Base-by-base conservation (phyloP, 495 filamentous ascomycete genomes). In the Xylaria telfairii region DNA sequence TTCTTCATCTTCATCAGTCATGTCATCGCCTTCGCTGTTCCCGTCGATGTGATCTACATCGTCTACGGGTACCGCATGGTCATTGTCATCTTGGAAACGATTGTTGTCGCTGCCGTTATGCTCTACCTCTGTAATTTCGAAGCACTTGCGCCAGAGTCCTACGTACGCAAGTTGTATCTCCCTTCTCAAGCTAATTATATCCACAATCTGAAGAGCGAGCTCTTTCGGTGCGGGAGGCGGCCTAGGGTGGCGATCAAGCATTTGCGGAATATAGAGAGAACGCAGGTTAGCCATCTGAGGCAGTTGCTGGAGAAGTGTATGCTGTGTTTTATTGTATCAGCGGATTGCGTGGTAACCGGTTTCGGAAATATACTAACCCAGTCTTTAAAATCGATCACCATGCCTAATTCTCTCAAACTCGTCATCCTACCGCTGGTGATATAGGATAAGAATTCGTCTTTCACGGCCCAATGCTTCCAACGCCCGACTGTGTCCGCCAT, bases 101-200 rank as follows among this genome's bases (percentile, higher is more conserved):
- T 77, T 79, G 41, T 64, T 77, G 19, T 4, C 44, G 59, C 84
- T 82, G n/a, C 88, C 84, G 63, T 86, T 80, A 17, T 81, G 80
- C 28, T 84, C 85, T 46, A 84, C 84, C 78, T 98, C 95, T 10
- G 94, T 83, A 60, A 98, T 92, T 77, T 97, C 94, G 75, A 93
- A 97, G 80, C 95, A 97, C 79, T 96, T 97, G 8, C 79, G 81
- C 41, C 85, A 82, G 57, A 97, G 87, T n/a, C 93, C 95, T 69
- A 96, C 83, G 74, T 97, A 97, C 72, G 90, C 92, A 17, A 97
- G 82, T 71, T 91, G 90, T 32, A 97, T 88, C 70, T 97, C 94
- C 0, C 92, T 91, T n/a, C 94, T 88, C 41, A 97, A 85, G 53
- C 92, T 90, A 67, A 97, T 91, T 32, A 96, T 92, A 77, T 97